Conservation (phyloP, 2,329 filamentous ascomycete genomes). For the Fusarium sp. region DNA sequence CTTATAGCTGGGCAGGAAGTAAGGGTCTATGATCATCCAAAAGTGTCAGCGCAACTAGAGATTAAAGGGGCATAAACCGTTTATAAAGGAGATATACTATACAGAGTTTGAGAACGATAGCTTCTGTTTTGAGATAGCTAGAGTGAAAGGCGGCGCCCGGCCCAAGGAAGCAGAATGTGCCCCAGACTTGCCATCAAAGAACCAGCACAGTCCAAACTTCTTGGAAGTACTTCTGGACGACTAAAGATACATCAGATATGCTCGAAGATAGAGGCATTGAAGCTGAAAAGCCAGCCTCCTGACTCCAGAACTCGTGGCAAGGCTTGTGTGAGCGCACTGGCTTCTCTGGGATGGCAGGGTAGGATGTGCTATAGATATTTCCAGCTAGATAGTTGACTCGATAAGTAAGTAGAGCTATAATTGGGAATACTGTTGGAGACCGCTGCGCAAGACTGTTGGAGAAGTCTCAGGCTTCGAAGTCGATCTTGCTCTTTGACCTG, state of each 20-base stretch:
- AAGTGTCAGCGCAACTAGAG: background rate
- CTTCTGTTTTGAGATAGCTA: background rate
- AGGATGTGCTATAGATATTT: background rate
- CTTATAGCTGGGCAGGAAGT: background rate
- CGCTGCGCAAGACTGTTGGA: background rate
- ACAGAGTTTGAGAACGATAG: background rate
- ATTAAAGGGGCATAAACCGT: fast-evolving
- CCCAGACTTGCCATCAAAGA: background rate
- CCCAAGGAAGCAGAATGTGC: no score
- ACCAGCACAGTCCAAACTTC: background rate
- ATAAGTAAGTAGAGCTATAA: background rate
- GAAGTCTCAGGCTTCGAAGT: background rate
- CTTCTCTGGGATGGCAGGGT: background rate
- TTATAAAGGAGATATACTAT: fast-evolving
- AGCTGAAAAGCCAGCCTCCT: background rate
- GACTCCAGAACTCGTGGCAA: background rate
- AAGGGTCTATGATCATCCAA: background rate
- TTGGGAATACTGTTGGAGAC: background rate
- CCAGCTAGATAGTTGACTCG: background rate
- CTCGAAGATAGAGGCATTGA: background rate
- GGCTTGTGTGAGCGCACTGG: background rate
- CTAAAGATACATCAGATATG: background rate
- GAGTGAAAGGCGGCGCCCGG: background rate
- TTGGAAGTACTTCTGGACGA: background rate
- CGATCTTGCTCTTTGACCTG: background rate